Evolutionary conservation across 768 basidiomycete genomes (phyloP).

Genomic region (Sistotremastrum suecicum): DNA sequence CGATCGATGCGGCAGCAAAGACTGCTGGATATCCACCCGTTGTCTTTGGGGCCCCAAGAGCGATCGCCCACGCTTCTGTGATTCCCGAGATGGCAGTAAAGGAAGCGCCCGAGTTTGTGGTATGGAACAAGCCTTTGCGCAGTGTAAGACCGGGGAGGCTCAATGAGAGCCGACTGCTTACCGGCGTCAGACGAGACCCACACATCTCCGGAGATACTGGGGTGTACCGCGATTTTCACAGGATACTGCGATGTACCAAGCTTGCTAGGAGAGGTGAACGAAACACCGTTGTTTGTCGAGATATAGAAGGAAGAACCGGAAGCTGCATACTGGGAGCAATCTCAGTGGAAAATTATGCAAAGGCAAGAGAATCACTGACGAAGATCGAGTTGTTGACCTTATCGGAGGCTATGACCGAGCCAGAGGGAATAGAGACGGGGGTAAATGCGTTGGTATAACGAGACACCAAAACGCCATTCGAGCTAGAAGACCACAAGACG

Average conservation of each 20-base stretch:
- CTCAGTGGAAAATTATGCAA: too few relatives aligned
- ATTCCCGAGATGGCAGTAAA: slow-evolving; percentile 35
- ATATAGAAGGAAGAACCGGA: slow-evolving; percentile 41
- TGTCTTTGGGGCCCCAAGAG: slow-evolving; percentile 35
- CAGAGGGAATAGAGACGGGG: slow-evolving; percentile 36
- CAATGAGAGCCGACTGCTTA: too few relatives aligned
- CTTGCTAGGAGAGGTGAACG: slow-evolving; percentile 28
- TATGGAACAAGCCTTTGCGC: slow-evolving; percentile 37
- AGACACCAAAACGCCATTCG: slow-evolving; percentile 38
- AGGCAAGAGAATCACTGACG: background rate
- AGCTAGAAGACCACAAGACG: slow-evolving; percentile 43
- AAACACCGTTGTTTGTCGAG: slow-evolving; percentile 42
- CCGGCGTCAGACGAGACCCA: slow-evolving; percentile 43
- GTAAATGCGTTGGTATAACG: slow-evolving; percentile 34
- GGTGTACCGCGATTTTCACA: slow-evolving; percentile 40
- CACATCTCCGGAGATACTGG: slow-evolving; percentile 39
- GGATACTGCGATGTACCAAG: slow-evolving; percentile 36
- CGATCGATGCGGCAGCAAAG: slow-evolving; percentile 40
- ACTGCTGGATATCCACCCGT: slow-evolving; percentile 38
- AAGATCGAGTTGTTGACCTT: slow-evolving; percentile 42
- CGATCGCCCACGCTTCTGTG: slow-evolving; percentile 41
- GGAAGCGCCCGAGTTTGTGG: slow-evolving; percentile 33
- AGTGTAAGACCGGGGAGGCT: too few relatives aligned
- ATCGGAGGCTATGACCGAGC: slow-evolving; percentile 46
- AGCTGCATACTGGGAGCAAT: slow-evolving; percentile 29